These are phyloP conservation scores for Arthroderma uncinatum DNA, from an alignment of 2,329 filamentous ascomycete genomes.

Conservation along the genomic window DNA sequence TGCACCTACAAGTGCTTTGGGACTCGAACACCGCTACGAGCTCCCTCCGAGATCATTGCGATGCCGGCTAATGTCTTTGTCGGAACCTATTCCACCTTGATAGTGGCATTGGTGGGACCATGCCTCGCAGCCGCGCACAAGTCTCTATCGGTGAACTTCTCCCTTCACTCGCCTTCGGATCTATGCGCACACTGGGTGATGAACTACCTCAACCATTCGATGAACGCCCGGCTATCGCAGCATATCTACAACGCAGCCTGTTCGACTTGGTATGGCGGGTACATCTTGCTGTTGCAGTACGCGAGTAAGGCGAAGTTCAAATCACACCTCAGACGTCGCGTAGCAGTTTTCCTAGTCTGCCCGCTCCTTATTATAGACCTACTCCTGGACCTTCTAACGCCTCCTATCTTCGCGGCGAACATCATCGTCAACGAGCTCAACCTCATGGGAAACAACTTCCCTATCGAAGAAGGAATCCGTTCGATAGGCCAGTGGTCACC, in stretches of 20 bases:
- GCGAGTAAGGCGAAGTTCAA: conserved; percentile 11
- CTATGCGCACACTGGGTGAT: conserved; percentile 16
- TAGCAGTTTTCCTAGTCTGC: conserved; percentile 12
- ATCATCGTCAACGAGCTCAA: conserved; percentile 21
- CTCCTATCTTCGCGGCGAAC: conserved; percentile 18
- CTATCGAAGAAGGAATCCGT: conserved; percentile 18
- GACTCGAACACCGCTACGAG: conserved; percentile 17
- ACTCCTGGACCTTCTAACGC: conserved; percentile 18
- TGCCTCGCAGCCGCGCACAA: conserved; percentile 20
- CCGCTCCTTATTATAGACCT: conserved; percentile 19
- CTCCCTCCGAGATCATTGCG: conserved; percentile 16
- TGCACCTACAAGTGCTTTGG: conserved; percentile 22
- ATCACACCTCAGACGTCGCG: conserved; percentile 4
- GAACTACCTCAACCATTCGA: conserved; percentile 12
- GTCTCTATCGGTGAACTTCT: conserved; percentile 15
- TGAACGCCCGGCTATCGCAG: conserved; percentile 16
- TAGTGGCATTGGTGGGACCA: conserved; percentile 15
- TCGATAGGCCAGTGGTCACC: conserved; percentile 22
- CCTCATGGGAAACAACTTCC: conserved; percentile 15
- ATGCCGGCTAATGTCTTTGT: conserved; percentile 16
- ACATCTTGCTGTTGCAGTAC: conserved; percentile 19
- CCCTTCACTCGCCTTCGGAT: conserved; percentile 16
- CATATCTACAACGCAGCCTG: conserved; percentile 19
- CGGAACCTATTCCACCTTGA: conserved; percentile 14
- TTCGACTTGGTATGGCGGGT: conserved; percentile 20